Conservation (phyloP, 805 yeast species). For the Ogataea philodendri region DNA sequence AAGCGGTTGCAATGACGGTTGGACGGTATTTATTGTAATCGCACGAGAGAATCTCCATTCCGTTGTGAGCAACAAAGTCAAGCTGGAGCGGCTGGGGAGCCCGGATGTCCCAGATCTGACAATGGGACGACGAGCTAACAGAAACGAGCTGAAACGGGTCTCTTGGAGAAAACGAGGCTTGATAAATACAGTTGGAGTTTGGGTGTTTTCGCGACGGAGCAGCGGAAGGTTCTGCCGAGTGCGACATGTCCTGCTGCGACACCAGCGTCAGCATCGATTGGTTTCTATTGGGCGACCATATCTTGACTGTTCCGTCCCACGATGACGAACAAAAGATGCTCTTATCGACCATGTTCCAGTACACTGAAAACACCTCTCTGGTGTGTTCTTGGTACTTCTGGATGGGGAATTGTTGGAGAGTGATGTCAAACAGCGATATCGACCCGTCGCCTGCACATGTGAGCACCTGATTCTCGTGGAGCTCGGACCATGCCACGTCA, state of each 20-base stretch:
- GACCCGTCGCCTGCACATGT: slow-evolving; percentile 91
- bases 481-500: slow-evolving; percentile 86
- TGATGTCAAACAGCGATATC: slow-evolving; percentile 74
- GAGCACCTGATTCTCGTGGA: slow-evolving; percentile 80
- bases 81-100: slow-evolving; percentile 57
- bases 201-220: slow-evolving; percentile 38
- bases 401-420: slow-evolving; percentile 66
- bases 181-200: slow-evolving; percentile 70
- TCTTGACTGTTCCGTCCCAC: slow-evolving; percentile 88
- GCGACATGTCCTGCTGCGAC: slow-evolving; percentile 29
- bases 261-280: slow-evolving; percentile 57
- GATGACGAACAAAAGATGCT: slow-evolving; percentile 69
- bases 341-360: slow-evolving; percentile 43
- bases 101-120: slow-evolving; percentile 82
- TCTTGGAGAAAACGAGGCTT: slow-evolving; percentile 82
- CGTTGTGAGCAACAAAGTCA: slow-evolving; percentile 71
- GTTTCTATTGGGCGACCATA: slow-evolving; percentile 67
- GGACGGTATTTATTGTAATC: slow-evolving; percentile 92
- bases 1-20: slow-evolving; percentile 77
- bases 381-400: slow-evolving; percentile 75
- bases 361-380: slow-evolving; percentile 37
- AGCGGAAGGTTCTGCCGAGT: slow-evolving; percentile 13
- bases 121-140: slow-evolving; percentile 70
- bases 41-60: slow-evolving; percentile 73
- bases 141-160: slow-evolving; percentile 66